Evolutionary conservation across 345 rosid species (phyloP), one percentile per base, ranked within the genome.

Genomic region (Rhizophora apiculata): DNA sequence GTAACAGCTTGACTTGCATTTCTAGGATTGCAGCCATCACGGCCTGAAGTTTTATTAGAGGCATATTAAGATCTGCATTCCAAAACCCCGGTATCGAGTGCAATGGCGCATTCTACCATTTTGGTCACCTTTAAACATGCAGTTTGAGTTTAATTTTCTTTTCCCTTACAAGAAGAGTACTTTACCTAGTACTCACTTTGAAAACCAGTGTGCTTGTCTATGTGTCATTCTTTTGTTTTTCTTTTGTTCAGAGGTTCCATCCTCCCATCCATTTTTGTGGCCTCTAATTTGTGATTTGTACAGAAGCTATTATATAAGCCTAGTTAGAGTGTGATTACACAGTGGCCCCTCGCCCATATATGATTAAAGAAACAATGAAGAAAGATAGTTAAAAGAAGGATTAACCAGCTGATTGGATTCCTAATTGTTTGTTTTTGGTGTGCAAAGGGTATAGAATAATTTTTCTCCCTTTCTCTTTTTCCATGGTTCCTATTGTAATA

Each of bases 31-130:
- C 98, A 86, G 92, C 87, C 85, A 80, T 78, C 81, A 76, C 72
- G 76, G 93, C 96, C 94, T 83, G 77, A 79, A 85, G 82, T 89
- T 91, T 88, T 34, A 80, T 79, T 73, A 82, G 76, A 76, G 92
- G 89, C 88, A 74, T 80, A 71, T 68, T 75, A 78, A 75, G 89
- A 82, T 82, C 88, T 85, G 93, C 96, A 85, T 76, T 81, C 87
- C 84, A 46, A 67, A 59, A 69, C 75, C 57, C 69, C 62, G 57
- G 70, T 79, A 85, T 82, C 74, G 95, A 87, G 77, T 91, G 86
- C 78, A 71, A 81, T 24, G 90, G 91, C 72, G 78, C 97, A 86
- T 87, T 85, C 92, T 86, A 83, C 86, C 80, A 66, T 72, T 87
- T 81, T 81, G 72, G 85, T 82, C 79, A 74, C 83, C 75, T 78